Percentiles rank a stretch among this genome's conserved stretches.
Evolutionary conservation across 345 rosid species (phyloP).

Genomic region (Lumnitzera racemosa): DNA sequence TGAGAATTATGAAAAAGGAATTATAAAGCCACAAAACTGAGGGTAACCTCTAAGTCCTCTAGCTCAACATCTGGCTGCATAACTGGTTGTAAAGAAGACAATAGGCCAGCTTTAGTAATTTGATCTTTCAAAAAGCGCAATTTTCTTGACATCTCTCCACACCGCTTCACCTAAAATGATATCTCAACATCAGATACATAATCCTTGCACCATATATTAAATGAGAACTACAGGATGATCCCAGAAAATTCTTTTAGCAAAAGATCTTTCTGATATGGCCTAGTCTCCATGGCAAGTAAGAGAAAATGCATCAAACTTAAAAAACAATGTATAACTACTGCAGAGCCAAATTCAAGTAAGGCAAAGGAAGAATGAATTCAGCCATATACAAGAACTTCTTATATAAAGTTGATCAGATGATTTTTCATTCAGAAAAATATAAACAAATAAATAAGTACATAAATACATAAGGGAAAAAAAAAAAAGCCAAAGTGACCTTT

Average conservation of each 20-base stretch:
- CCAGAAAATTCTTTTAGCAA: no score
- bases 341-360: no score
- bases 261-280: no score
- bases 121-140: constrained; percentile 85
- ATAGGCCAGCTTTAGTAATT: constrained; percentile 77
- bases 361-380: no score
- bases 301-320: no score
- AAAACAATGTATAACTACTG: no score
- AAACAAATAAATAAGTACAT: no score
- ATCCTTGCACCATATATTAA: neutral
- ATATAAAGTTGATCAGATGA: no score
- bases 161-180: constrained; percentile 71
- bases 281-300: no score
- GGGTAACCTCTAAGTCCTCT: constrained; percentile 81
- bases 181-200: constrained; percentile 17
- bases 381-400: no score
- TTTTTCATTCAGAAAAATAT: no score
- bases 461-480: no score
- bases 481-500: neutral
- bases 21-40: neutral
- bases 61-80: constrained; percentile 71
- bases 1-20: constrained; percentile 6
- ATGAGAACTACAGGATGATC: neutral
- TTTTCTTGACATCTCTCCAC: constrained; percentile 96
- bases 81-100: constrained; percentile 49